Evolutionary conservation across 2,329 filamentous ascomycete genomes (phyloP), one percentile per base, ranked within the genome.

Genomic region (Penicillium sp.): DNA sequence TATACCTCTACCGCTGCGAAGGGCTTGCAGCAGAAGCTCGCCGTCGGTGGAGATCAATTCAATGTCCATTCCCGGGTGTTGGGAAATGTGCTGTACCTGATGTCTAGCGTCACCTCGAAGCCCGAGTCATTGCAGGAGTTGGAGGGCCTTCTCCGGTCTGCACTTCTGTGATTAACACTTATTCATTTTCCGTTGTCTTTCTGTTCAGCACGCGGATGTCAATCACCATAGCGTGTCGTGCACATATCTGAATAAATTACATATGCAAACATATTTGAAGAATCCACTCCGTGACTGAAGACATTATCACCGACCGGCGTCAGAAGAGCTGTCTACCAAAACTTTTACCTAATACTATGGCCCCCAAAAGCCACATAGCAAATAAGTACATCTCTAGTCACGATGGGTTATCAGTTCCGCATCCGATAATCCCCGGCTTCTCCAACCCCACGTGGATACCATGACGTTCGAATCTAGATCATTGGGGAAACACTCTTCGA

Each of bases 51-150:
- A 2, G 62, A 76, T 20, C 62, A 74, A 7, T 75, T 79, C 49
- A 77, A 77, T 11, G 77, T 86, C 4, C 83, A 86, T 64, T 84
- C 81, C 3, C 73, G 84, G n/a, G 80, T 86, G 4, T 69, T 86
- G 22, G 84, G 84, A 0, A 85, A 85, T 66, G 80, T 86, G 14
- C 72, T 85, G 18, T 86, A 86, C 64, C 69, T 86, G 33, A 86
- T 86, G 83, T 79, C 82, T 7, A 82, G 82, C 54, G 67, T 82
- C 62, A 82, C 78, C 1, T 80, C 79, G 0, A 75, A 69, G 22
- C 61, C 67, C n/a, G 73, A 77, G 51, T 74, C 74, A 5, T 50
- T 82, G 41, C 62, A 59, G 22, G 70, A 65, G 41, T 65, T 81
- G 43, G 77, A 81, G 64, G 67, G 57, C 5, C 42, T 75, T 40